phyloP scores from a whole-genome alignment of 2,329 filamentous ascomycete species.

The Talaromyces marneffei region DNA sequence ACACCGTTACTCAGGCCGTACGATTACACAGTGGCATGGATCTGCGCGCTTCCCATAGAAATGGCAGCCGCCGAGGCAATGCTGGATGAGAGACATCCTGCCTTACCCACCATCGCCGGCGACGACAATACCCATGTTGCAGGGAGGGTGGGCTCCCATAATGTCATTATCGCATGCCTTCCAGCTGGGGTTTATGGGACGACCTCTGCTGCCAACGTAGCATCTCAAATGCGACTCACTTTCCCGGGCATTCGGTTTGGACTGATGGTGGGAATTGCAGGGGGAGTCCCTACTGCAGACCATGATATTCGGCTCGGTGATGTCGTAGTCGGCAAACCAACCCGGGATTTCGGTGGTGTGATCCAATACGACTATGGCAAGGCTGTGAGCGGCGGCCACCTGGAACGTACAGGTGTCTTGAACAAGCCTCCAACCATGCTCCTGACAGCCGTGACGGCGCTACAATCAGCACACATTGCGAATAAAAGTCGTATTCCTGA shows the following conservation, averaged over 20 bases:
- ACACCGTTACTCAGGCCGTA: neutral
- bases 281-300: conserved; percentile 19
- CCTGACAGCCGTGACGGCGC: conserved; percentile 9
- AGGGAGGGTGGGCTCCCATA: conserved; percentile 17
- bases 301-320: conserved; percentile 22
- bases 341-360: conserved; percentile 19
- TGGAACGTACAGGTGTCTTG: conserved; percentile 9
- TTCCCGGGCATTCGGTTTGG: conserved; percentile 20
- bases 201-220: conserved; percentile 18
- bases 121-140: conserved; percentile 17
- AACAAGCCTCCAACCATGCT: conserved; percentile 12
- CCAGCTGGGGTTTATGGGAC: conserved; percentile 2
- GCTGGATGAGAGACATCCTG: conserved; percentile 15
- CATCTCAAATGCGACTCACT: conserved; percentile 17
- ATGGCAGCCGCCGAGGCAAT: conserved; percentile 14
- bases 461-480: conserved; percentile 12
- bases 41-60: conserved; percentile 15
- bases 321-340: conserved; percentile 23
- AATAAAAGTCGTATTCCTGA: neutral
- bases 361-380: conserved; percentile 17
- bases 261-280: conserved; percentile 24
- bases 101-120: neutral
- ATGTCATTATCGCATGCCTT: conserved; percentile 18
- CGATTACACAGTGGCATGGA: conserved; percentile 12
- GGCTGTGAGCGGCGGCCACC: neutral